Conservation (phyloP, 805 yeast species). For the Metschnikowia bowlesiae region DNA sequence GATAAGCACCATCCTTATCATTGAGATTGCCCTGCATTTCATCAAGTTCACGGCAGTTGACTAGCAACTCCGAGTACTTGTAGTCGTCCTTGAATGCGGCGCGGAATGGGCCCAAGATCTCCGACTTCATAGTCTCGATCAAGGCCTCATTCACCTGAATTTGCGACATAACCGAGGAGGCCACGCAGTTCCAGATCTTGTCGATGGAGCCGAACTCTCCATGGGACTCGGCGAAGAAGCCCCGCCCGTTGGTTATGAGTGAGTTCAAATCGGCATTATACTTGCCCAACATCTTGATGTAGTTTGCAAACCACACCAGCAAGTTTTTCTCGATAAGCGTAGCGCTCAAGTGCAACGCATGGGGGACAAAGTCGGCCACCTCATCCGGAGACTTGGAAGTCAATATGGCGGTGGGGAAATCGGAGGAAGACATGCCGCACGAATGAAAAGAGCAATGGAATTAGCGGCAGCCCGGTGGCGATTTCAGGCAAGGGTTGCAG, state of each 20-base stretch:
- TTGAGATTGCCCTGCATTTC: slow-evolving; percentile 30
- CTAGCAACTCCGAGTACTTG: slow-evolving; percentile 52
- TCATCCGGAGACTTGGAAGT: slow-evolving; percentile 41
- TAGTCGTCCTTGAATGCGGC: slow-evolving; percentile 51
- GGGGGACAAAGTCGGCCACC: slow-evolving; percentile 37
- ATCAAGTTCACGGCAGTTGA: slow-evolving; percentile 41
- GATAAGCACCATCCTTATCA: slow-evolving; percentile 39
- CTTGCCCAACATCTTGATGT: slow-evolving; percentile 17
- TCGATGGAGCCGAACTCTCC: slow-evolving; percentile 38
- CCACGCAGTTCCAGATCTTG: slow-evolving; percentile 44
- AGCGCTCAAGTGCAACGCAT: slow-evolving; percentile 28
- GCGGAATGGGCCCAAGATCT: slow-evolving; percentile 52
- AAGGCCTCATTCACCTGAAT: slow-evolving; percentile 46
- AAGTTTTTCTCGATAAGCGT: slow-evolving; percentile 28
- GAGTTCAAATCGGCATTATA: slow-evolving; percentile 21
- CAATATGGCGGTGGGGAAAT: slow-evolving; percentile 33
- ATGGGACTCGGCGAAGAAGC: slow-evolving; percentile 16
- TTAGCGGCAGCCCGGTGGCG: background rate
- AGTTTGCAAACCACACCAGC: slow-evolving; percentile 31
- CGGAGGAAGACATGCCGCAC: slow-evolving; percentile 15
- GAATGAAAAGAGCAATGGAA: background rate
- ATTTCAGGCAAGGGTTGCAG: background rate
- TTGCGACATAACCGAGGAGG: slow-evolving; percentile 48
- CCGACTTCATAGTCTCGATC: slow-evolving; percentile 44
- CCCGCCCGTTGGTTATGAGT: slow-evolving; percentile 20